These are phyloP conservation scores for Entelexis paramagnoliae DNA, from an alignment of 1,139 yeast genomes.

Conservation along the genomic window DNA sequence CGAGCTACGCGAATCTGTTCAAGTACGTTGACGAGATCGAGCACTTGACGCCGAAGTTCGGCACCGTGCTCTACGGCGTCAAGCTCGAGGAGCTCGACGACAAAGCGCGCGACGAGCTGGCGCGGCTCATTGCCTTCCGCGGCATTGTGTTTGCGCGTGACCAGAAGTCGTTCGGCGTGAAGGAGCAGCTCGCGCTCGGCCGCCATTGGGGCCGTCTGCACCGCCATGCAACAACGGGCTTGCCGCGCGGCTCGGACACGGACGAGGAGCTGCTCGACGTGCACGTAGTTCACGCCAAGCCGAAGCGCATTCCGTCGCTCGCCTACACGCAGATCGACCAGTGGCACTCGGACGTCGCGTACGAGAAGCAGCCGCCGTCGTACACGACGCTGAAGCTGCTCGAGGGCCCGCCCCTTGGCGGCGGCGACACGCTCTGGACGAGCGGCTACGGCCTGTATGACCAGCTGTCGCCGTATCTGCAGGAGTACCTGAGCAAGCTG, in stretches of 20 bases:
- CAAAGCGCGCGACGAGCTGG: conserved; percentile 50
- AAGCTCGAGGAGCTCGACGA: conserved; percentile 45
- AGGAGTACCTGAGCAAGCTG: conserved; percentile 45
- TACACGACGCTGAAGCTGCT: conserved; percentile 51
- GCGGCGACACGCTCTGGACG: conserved; percentile 61
- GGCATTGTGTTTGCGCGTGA: conserved; percentile 56
- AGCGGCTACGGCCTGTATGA: conserved; percentile 59
- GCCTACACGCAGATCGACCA: conserved; percentile 28
- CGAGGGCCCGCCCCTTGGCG: conserved; percentile 53
- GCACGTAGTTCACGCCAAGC: conserved; percentile 44
- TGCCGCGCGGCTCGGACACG: conserved; percentile 40
- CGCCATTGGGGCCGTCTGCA: conserved; percentile 58
- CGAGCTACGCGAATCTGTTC: conserved; percentile 40
- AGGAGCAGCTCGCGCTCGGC: conserved; percentile 52
- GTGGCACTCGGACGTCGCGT: conserved; percentile 65
- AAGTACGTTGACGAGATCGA: conserved; percentile 28
- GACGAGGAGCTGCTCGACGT: conserved; percentile 42
- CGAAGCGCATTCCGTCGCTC: conserved; percentile 27
- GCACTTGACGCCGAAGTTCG: conserved; percentile 50
- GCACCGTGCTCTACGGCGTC: conserved; percentile 48
- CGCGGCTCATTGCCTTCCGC: conserved; percentile 49
- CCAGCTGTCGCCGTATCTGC: conserved; percentile 52
- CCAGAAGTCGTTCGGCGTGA: conserved; percentile 46
- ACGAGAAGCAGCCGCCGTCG: conserved; percentile 62
- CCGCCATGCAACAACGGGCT: conserved; percentile 64